These are phyloP conservation scores for Cocos nucifera DNA, from an alignment of 176 grass and related monocot genomes.

Conservation along the genomic window DNA sequence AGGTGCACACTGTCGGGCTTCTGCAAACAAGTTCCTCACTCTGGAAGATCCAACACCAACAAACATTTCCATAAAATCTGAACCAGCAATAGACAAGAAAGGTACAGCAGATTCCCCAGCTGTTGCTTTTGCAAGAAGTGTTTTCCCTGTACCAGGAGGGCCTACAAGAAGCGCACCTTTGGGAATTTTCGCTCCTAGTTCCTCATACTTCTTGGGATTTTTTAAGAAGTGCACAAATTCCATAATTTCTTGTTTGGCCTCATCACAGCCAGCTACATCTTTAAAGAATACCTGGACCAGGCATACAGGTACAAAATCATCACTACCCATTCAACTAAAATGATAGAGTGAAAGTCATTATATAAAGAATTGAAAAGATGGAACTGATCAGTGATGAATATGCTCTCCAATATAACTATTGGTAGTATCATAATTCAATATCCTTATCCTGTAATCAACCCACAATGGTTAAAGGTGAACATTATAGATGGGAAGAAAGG, in stretches of 20 bases:
- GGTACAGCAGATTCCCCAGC: constrained; percentile 72
- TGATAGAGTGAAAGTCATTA: too few species aligned
- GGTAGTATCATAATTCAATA: too few species aligned
- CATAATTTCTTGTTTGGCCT: constrained; percentile 90
- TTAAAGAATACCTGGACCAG: constrained; percentile 2
- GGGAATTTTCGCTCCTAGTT: constrained; percentile 66
- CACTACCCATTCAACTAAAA: too few species aligned
- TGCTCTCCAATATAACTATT: too few species aligned
- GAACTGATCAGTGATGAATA: too few species aligned
- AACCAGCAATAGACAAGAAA: constrained; percentile 69
- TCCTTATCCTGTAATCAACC: too few species aligned
- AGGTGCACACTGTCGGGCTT: constrained; percentile 61
- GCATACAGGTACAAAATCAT: too few species aligned
- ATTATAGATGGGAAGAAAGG: too few species aligned
- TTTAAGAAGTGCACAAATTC: constrained; percentile 80
- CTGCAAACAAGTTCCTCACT: constrained; percentile 66
- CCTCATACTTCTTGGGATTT: constrained; percentile 64
- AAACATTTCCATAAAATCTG: constrained; percentile 93
- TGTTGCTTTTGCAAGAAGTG: constrained; percentile 69
- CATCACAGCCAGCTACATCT: constrained; percentile 70
- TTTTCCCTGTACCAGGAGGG: constrained; percentile 81
- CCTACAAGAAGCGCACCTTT: constrained; percentile 81
- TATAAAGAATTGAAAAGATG: too few species aligned
- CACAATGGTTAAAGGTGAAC: too few species aligned
- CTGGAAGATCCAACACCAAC: constrained; percentile 70